These are phyloP conservation scores for Scheffersomyces amazonensis DNA, from an alignment of 805 yeast genomes.

Conservation along the genomic window DNA sequence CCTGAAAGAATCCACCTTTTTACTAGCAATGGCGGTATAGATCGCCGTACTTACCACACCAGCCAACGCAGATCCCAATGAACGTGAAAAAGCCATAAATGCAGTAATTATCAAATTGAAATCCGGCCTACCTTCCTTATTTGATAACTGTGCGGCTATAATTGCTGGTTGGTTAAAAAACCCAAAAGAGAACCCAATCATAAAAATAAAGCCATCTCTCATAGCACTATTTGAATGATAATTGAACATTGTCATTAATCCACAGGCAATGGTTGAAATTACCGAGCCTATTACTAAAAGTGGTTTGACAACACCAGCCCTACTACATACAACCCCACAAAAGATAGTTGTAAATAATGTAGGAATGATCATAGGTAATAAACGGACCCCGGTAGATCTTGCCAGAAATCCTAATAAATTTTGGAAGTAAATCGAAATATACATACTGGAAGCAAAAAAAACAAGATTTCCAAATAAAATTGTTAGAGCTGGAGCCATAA, in stretches of 20 bases:
- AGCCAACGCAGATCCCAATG: conserved; percentile 31
- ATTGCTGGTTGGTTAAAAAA: conserved; percentile 41
- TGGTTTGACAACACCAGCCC: conserved; percentile 39
- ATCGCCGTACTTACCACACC: conserved; percentile 16
- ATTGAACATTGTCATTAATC: conserved; percentile 37
- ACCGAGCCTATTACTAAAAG: conserved; percentile 21
- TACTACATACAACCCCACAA: conserved; percentile 35
- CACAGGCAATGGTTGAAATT: conserved; percentile 41
- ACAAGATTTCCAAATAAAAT: conserved; percentile 5
- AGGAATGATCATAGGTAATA: conserved; percentile 40
- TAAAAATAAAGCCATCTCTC: conserved; percentile 43
- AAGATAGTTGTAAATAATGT: conserved; percentile 31
- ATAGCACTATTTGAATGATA: conserved; percentile 28
- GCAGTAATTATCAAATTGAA: conserved; percentile 30
- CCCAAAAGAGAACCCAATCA: conserved; percentile 47
- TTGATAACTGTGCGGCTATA: conserved; percentile 40
- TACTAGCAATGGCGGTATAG: neutral
- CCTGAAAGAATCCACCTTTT: neutral
- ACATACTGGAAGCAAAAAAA: conserved; percentile 1
- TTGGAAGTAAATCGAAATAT: conserved; percentile 43
- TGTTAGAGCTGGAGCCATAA: conserved; percentile 31
- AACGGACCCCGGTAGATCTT: conserved; percentile 41
- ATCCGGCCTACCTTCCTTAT: conserved; percentile 31
- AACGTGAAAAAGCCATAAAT: conserved; percentile 26
- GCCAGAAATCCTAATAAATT: conserved; percentile 38